phyloP scores from a whole-genome alignment of 176 grass and related monocot species.

The Carex cristatella region DNA sequence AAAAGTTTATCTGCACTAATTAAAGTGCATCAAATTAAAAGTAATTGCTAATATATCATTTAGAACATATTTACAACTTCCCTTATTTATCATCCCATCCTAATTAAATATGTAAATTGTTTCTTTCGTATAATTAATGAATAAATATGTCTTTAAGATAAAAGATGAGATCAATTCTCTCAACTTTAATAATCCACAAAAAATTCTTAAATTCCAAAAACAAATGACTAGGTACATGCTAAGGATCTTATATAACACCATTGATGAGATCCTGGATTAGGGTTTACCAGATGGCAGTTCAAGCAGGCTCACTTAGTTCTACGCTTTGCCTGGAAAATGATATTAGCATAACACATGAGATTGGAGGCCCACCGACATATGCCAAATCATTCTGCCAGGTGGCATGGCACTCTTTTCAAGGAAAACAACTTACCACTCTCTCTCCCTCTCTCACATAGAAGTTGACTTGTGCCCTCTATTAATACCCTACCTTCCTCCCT shows the following conservation, averaged over 20 bases:
- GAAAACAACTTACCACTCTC: slow-evolving; percentile 21
- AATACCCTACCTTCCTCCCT: slow-evolving; percentile 10
- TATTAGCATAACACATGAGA: slow-evolving; percentile 14
- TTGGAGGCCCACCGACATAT: neutral
- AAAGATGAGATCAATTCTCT: too few species aligned
- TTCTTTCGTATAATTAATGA: neutral
- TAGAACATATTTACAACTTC: neutral
- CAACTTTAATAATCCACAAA: too few species aligned
- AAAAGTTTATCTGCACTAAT: neutral
- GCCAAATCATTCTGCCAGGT: slow-evolving; percentile 21
- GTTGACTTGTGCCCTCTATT: slow-evolving; percentile 21
- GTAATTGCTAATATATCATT: neutral
- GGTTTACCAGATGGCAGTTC: neutral
- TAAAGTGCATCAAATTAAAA: neutral
- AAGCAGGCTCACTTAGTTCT: neutral
- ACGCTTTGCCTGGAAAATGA: slow-evolving; percentile 17
- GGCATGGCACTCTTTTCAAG: slow-evolving; percentile 33
- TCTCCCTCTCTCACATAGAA: slow-evolving; percentile 7
- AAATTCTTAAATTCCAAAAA: neutral
- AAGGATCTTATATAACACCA: neutral
- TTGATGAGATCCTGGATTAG: neutral
- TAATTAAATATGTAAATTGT: neutral
- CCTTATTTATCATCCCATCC: neutral
- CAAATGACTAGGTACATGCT: neutral
- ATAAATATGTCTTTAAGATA: too few species aligned